Conservation (phyloP, 1,284 basidiomycete genomes). For the Moesziomyces antarcticus region DNA sequence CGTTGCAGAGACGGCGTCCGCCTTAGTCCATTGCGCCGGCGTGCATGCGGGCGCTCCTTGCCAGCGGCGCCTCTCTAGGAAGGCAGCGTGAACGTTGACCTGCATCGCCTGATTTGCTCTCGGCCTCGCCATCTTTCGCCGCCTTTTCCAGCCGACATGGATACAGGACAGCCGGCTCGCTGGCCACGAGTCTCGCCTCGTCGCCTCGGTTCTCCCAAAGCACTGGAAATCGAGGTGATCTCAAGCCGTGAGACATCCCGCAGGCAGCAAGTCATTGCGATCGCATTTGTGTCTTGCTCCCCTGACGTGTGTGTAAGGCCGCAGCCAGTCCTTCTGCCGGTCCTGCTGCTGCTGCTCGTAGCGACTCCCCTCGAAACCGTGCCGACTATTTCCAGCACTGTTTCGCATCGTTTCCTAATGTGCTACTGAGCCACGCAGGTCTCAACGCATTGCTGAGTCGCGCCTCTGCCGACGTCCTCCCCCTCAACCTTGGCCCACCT, state of each 20-base stretch:
- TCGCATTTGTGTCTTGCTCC: no score
- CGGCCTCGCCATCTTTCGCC: background rate
- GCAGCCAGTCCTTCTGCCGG: no score
- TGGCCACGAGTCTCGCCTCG: background rate
- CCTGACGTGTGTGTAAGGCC: no score
- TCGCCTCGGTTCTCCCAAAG: background rate
- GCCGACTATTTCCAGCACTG: slow-evolving; percentile 14
- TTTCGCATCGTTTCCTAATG: background rate
- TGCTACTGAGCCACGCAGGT: background rate
- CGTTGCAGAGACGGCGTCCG: no score
- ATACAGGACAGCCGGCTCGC: background rate
- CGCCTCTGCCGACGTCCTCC: no score
- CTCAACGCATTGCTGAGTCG: background rate
- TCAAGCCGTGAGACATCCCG: no score
- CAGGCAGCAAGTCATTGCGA: no score
- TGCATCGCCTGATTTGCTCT: background rate
- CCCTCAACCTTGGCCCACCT: no score
- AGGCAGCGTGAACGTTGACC: background rate
- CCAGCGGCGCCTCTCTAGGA: background rate
- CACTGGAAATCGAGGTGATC: no score
- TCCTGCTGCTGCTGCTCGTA: background rate
- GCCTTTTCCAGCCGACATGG: slow-evolving; percentile 5
- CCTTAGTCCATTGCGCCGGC: no score
- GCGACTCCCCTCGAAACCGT: slow-evolving; percentile 9
- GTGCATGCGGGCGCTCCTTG: no score